Evolutionary conservation across 78 protist genomes (phyloP), one percentile per base, ranked within the genome.

Genomic region (slime mould (Dictyostelium discoideum)): DNA sequence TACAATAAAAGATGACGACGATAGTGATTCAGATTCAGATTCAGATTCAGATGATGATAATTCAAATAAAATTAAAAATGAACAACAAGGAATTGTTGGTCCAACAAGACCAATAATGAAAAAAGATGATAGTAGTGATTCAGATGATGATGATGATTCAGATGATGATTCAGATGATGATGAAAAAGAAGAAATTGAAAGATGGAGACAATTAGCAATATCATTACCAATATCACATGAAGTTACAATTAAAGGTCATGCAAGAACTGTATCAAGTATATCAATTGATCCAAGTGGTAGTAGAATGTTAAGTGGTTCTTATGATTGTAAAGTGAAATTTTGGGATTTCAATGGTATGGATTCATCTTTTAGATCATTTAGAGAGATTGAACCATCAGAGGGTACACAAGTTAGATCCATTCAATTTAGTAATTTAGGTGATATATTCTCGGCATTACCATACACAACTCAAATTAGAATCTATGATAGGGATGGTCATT

Each of bases 341-440:
- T 97, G 96, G 96, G 97, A 97, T 83, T 97, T 97, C 77, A 93
- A 93, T 42, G 96, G 96, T 14, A 97, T 97, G 98, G 98, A 97
- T 84, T 8, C 54, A 8, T 29, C 82, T 1, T 39, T 97, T 29
- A 24, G 54, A 37, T 79, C 97, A n/a, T 97, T 95, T 89, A 77
- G 96, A 48, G 92, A 87, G 73, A 20, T 95, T 20, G 97, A 92
- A 69, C 98, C 98, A 16, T 22, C 24, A 10, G 97, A 87, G 14
- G 96, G 97, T 40, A 74, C 96, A 24, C 94, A 87, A 20, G 29
- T 97, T 22, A 48, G 90, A 40, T 67, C 73, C 0, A 48, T 96
- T n/a, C 67, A 65, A 10, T 97, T 84, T 86, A 92, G 63, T 57
- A 60, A 37, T 4, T 46, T 79, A 5, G 93, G 96, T 26, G 97